These are phyloP conservation scores for Tranzscheliella williamsii DNA, from an alignment of 1,284 basidiomycete genomes.

Conservation along the genomic window DNA sequence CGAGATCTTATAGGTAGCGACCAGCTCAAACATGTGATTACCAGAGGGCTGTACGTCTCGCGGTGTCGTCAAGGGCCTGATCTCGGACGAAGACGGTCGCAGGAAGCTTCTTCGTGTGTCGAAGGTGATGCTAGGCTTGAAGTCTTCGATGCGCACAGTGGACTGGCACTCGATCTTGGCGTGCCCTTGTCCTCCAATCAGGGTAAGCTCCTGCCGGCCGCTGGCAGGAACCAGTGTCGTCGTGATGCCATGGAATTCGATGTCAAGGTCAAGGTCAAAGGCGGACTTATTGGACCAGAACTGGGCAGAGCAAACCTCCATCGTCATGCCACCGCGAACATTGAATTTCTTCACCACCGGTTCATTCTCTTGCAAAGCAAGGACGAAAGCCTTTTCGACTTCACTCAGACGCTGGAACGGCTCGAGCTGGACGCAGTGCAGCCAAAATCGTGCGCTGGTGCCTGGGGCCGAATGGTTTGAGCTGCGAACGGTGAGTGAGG, in stretches of 20 bases:
- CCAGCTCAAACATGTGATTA: constrained; percentile 56
- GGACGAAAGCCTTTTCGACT: constrained; percentile 55
- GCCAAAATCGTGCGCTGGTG: constrained; percentile 59
- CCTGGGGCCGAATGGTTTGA: constrained; percentile 45
- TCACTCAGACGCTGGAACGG: constrained; percentile 54
- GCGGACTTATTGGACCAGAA: constrained; percentile 58
- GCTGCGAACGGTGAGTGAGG: constrained; percentile 56
- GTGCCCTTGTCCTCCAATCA: constrained; percentile 58
- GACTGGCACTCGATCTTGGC: constrained; percentile 51
- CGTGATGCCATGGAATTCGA: constrained; percentile 61
- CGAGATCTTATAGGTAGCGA: constrained; percentile 56
- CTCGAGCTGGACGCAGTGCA: constrained; percentile 59
- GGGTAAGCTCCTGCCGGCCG: constrained; percentile 50
- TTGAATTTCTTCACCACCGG: constrained; percentile 55
- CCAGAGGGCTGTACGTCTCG: constrained; percentile 58
- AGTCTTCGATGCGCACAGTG: constrained; percentile 55
- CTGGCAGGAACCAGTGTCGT: constrained; percentile 33
- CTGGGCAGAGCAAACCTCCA: constrained; percentile 60
- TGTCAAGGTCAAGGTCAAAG: constrained; percentile 56
- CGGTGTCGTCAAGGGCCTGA: constrained; percentile 49
- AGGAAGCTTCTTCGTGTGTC: constrained; percentile 55
- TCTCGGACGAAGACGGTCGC: constrained; percentile 45
- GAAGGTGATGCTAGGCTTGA: constrained; percentile 55
- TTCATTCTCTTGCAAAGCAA: constrained; percentile 58
- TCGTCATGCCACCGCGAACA: constrained; percentile 58